Base-by-base conservation (phyloP, 441 rosid genomes). In the Flueggea neowawraea region DNA sequence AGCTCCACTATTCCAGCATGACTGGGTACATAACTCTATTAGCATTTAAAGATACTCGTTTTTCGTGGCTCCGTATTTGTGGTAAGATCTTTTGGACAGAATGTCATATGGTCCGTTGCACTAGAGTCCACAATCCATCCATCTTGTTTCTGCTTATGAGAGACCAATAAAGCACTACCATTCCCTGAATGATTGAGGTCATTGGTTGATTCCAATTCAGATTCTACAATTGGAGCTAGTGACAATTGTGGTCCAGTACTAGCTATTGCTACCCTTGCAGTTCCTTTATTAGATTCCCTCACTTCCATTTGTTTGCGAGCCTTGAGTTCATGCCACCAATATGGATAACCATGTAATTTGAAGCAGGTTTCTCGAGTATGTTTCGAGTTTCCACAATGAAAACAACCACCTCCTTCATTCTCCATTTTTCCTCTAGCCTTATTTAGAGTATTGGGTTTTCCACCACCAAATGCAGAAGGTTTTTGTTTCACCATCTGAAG, bases 41-140 rank as follows among this genome's bases (percentile, higher is more conserved):
- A 11, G 50, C 50, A 45, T n/a, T 45, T 45, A 3, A 9, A 10
- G 14, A 8, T 43, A 13, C 22, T 10, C 8, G 6, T 17, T 12
- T 32, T 11, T 11, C 31, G n/a, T 1, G 43, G 64, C 13, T 52
- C 13, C 0, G 31, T 57, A 0, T 2, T 52, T 0, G 57, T 0
- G 0, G 7, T 0, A 16, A 69, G 52, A 31, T 63, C 58, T 0
- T 41, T 49, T 2, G 69, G 8, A 50, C 50, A 6, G 50, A 48
- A 9, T 0, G 55, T 58, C 64, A 63, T 69, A 12, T 57, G 59
- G 12, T 63, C 13, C 0, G 33, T 69, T 4, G 57, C 56, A 14
- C 52, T 6, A 4, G 10, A 63, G 39, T 69, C 57, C 0, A 54
- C 6, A 4, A 64, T 33, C 57, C 55, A 58, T 12, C 2, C 33